Evolutionary conservation across 2,329 filamentous ascomycete genomes (phyloP).

Genomic region (Aspergillus candidus): DNA sequence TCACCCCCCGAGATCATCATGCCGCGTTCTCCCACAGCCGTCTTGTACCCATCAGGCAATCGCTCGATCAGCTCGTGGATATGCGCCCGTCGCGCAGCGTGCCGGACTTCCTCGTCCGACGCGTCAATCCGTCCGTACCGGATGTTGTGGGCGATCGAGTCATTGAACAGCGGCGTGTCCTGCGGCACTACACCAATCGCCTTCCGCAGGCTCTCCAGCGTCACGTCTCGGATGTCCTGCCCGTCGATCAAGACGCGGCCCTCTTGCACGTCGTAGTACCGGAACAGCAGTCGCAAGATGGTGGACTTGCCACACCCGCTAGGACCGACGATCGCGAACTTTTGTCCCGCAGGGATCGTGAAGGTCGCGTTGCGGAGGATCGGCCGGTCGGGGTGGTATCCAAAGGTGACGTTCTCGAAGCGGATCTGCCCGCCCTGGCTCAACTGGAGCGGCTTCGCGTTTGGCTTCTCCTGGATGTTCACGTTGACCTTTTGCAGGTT

Average conservation of each 20-base stretch:
- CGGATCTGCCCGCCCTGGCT: constrained; percentile 77
- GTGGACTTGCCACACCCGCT: constrained; percentile 97
- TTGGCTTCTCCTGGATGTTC: constrained; percentile 67
- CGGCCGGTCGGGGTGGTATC: constrained; percentile 77
- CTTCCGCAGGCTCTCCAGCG: constrained; percentile 71
- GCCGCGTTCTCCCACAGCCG: constrained; percentile 85
- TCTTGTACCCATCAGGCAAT: constrained; percentile 85
- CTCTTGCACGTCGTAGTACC: constrained; percentile 82
- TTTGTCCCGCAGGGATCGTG: constrained; percentile 91
- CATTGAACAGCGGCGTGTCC: constrained; percentile 95
- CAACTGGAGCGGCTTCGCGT: constrained; percentile 67
- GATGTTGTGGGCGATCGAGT: constrained; percentile 93
- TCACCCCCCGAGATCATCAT: constrained; percentile 97
- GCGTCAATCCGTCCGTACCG: constrained; percentile 81
- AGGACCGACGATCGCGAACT: constrained; percentile 90
- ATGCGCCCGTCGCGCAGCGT: constrained; percentile 72
- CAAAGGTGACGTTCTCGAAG: constrained; percentile 93
- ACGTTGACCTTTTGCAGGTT: constrained; percentile 96
- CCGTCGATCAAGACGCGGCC: constrained; percentile 87
- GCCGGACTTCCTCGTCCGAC: constrained; percentile 62
- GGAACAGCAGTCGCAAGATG: constrained; percentile 81
- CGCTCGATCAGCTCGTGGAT: constrained; percentile 74
- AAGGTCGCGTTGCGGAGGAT: constrained; percentile 80
- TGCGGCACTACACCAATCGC: constrained; percentile 94
- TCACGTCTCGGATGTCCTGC: constrained; percentile 81